Conservation (phyloP, 257 asterid genomes). For the Solanum arcanum region DNA sequence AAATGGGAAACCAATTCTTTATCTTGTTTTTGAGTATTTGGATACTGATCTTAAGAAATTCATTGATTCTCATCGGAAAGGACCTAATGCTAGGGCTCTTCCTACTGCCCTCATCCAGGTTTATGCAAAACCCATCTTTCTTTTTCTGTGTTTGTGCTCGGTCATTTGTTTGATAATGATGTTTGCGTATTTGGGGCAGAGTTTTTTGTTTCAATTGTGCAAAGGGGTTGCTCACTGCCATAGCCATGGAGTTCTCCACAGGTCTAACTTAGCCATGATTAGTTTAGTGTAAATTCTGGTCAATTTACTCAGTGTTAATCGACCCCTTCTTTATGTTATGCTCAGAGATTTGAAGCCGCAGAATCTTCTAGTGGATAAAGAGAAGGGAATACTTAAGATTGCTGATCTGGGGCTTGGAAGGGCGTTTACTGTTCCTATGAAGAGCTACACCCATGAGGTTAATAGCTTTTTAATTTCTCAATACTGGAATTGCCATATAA, state of each 20-base stretch:
- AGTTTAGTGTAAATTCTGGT: background rate
- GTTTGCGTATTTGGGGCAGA: background rate
- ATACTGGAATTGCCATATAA: background rate
- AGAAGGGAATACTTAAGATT: slow-evolving; percentile 76
- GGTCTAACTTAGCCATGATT: slow-evolving; percentile 5
- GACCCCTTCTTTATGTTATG: background rate
- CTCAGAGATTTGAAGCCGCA: slow-evolving; percentile 81
- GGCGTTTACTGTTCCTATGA: slow-evolving; percentile 87
- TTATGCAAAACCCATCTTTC: background rate
- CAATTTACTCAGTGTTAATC: background rate
- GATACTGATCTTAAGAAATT: slow-evolving; percentile 89
- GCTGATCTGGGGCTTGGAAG: slow-evolving; percentile 98
- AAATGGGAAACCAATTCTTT: slow-evolving; percentile 79
- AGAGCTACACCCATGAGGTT: slow-evolving; percentile 95
- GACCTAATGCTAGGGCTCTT: slow-evolving; percentile 62
- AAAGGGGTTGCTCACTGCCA: slow-evolving; percentile 95
- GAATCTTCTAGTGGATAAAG: slow-evolving; percentile 82
- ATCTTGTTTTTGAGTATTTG: slow-evolving; percentile 85
- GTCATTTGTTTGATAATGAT: background rate
- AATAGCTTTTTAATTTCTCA: background rate
- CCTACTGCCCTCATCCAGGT: slow-evolving; percentile 46
- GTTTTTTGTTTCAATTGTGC: slow-evolving; percentile 76
- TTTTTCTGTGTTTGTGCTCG: background rate
- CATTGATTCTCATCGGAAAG: slow-evolving; percentile 78
- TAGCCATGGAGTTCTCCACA: slow-evolving; percentile 91